These are phyloP conservation scores for Verticillium dahliae DNA, from an alignment of 2,329 filamentous ascomycete genomes.

Conservation along the genomic window DNA sequence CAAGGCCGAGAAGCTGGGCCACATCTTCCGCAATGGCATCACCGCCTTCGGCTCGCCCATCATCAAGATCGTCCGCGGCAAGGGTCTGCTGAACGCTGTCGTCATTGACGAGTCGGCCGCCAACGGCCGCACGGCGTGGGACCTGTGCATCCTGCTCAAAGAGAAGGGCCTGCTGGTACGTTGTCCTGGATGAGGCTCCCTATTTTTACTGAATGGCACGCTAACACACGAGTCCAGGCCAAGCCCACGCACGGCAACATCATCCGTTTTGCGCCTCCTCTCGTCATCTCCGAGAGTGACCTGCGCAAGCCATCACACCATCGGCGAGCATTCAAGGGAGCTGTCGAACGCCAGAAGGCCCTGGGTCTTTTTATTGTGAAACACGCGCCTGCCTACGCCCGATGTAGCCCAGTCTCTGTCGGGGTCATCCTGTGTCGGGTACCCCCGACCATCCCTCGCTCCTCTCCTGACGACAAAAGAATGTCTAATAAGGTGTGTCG, in stretches of 20 bases:
- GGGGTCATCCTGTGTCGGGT: background rate
- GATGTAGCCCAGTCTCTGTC: background rate
- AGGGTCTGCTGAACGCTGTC: conserved; percentile 91
- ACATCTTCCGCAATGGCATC: conserved; percentile 76
- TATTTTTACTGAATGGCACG: background rate
- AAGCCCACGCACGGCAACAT: conserved; percentile 99
- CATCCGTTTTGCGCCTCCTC: conserved; percentile 91
- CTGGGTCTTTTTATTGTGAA: no score
- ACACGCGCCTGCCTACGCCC: no score
- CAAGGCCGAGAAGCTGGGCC: conserved; percentile 69
- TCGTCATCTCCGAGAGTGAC: conserved; percentile 88
- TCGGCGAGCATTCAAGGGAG: conserved; percentile 74
- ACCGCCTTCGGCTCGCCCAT: conserved; percentile 70
- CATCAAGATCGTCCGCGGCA: conserved; percentile 78
- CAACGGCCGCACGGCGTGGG: conserved; percentile 85
- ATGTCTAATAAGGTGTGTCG: no score
- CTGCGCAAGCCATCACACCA: conserved; percentile 75
- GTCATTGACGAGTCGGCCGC: conserved; percentile 89
- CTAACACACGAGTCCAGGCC: conserved; percentile 49
- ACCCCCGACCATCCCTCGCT: no score
- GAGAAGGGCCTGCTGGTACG: conserved; percentile 86
- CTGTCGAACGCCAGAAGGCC: conserved; percentile 55
- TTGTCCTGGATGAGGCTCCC: conserved; percentile 9
- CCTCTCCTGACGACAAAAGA: background rate
- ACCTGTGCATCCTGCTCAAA: conserved; percentile 92